phyloP scores from a whole-genome alignment of 2,329 filamentous ascomycete species.

The Aureobasidium sp. region DNA sequence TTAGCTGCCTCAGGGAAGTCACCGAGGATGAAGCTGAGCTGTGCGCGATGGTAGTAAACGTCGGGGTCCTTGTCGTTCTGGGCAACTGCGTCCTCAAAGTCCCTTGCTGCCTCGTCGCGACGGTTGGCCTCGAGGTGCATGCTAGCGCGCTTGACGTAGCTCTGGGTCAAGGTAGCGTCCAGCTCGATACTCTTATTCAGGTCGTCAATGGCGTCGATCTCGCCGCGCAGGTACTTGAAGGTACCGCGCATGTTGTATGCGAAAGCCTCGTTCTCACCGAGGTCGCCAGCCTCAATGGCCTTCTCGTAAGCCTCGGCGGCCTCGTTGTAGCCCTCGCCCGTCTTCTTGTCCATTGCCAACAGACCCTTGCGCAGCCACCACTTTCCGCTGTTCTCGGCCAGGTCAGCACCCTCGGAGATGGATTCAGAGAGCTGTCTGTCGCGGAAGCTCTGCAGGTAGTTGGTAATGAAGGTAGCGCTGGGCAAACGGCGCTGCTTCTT shows the following conservation, averaged over 20 bases:
- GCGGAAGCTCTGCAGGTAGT: constrained; percentile 98
- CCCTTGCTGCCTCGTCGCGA: constrained; percentile 74
- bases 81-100: constrained; percentile 77
- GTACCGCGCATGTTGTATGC: constrained; percentile 96
- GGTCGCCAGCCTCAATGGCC: constrained; percentile 71
- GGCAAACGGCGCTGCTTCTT: constrained; percentile 78
- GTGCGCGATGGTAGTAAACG: constrained; percentile 97
- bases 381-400: constrained; percentile 70
- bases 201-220: constrained; percentile 72
- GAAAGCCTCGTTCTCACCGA: constrained; percentile 77
- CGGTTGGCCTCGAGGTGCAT: constrained; percentile 91
- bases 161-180: constrained; percentile 81
- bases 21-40: constrained; percentile 94
- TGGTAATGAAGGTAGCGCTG: constrained; percentile 92
- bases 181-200: constrained; percentile 90
- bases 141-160: constrained; percentile 97
- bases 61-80: constrained; percentile 87
- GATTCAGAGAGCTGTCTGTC: constrained; percentile 69
- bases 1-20: constrained; percentile 91
- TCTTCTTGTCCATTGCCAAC: constrained; percentile 73
- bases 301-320: constrained; percentile 79
- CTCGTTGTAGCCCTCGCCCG: constrained; percentile 83
- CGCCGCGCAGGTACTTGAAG: constrained; percentile 85
- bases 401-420: constrained; percentile 71
- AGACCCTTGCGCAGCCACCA: constrained; percentile 81